These are phyloP conservation scores for Draba incana DNA, from an alignment of 345 rosid species.

Conservation along the genomic window DNA sequence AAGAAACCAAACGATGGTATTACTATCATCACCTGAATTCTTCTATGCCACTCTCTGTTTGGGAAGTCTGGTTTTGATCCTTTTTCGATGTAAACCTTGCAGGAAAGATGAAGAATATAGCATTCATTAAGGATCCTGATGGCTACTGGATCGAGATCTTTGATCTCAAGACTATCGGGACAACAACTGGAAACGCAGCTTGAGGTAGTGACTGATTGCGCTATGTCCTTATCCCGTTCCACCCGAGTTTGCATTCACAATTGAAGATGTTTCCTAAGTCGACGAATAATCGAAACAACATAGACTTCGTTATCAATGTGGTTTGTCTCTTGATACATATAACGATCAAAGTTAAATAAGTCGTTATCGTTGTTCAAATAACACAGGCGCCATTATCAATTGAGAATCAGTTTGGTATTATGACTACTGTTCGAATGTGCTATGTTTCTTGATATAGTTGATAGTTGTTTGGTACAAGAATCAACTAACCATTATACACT, in stretches of 20 bases:
- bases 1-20: conserved; percentile 83
- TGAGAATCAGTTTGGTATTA: conserved; percentile 1
- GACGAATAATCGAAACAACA: conserved; percentile 6
- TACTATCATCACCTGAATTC: conserved; percentile 17
- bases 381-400: neutral
- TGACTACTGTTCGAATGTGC: neutral
- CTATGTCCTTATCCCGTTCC: conserved; percentile 13
- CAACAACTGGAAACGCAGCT: conserved; percentile 40
- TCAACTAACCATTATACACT: neutral
- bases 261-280: neutral
- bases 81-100: conserved; percentile 32
- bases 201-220: conserved; percentile 39
- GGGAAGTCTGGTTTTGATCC: neutral
- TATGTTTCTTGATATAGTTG: neutral
- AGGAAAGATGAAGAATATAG: conserved; percentile 93
- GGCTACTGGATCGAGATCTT: conserved; percentile 97
- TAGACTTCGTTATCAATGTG: neutral
- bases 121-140: conserved; percentile 98
- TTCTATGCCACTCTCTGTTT: neutral
- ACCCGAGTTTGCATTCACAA: conserved; percentile 15
- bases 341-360: conserved; percentile 1
- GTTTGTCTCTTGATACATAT: conserved; percentile 16
- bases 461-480: neutral
- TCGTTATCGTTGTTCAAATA: neutral
- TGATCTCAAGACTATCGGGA: conserved; percentile 66